phyloP scores from a whole-genome alignment of 202 grass and related monocot genomes.

The Setaria viridis region DNA sequence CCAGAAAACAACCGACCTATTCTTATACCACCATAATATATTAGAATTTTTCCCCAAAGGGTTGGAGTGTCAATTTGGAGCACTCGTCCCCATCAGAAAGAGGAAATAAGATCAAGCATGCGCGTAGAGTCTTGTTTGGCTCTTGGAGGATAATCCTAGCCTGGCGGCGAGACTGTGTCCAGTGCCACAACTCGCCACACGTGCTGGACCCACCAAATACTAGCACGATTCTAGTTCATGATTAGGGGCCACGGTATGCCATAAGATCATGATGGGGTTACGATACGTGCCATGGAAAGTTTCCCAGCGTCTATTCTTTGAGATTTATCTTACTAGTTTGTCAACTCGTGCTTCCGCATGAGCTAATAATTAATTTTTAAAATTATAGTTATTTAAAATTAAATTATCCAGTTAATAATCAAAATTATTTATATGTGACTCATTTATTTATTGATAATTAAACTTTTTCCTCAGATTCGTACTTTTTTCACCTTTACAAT shows the following conservation, averaged over 20 bases:
- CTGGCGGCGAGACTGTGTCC: neutral
- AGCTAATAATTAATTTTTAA: no score
- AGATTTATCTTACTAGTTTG: no score
- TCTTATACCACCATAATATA: no score
- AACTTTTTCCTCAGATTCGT: no score
- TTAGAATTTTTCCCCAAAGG: no score
- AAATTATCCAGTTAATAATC: no score
- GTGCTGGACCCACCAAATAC: slow-evolving; percentile 4
- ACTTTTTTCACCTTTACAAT: no score
- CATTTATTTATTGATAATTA: no score
- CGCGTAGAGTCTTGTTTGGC: neutral
- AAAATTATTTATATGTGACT: no score
- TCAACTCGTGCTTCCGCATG: no score
- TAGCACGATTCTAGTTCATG: neutral
- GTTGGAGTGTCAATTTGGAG: neutral
- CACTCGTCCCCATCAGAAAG: neutral
- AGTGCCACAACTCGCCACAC: neutral
- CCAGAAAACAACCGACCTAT: no score
- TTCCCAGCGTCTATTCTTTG: neutral
- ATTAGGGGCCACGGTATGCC: neutral
- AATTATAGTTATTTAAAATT: no score
- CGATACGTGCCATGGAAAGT: neutral
- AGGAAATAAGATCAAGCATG: neutral
- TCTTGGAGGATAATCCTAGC: neutral
- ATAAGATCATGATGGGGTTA: neutral